Percentiles rank a stretch among this genome's conserved stretches.
Evolutionary conservation across 192 early-diverging fungal genomes (phyloP).

Genomic region (Backusella westeae): DNA sequence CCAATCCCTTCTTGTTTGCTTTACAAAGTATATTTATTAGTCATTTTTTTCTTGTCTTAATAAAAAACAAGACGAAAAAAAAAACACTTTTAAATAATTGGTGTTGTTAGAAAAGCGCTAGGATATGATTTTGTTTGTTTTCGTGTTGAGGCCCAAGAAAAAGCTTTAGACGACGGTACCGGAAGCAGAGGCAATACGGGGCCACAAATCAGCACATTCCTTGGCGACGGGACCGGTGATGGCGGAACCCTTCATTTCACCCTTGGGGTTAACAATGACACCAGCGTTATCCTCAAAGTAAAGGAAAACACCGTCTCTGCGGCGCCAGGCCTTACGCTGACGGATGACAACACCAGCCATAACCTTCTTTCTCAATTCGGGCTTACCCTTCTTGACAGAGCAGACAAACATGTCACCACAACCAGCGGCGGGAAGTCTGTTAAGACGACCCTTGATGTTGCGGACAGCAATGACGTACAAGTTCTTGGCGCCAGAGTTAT

Average conservation of each 20-base stretch:
- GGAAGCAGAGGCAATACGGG: constrained; percentile 94
- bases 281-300: constrained; percentile 99
- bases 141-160: not conserved
- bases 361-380: constrained; percentile 99
- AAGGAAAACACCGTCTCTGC: constrained; percentile 97
- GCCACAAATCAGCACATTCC: constrained; percentile 99
- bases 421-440: constrained; percentile 96
- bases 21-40: constrained; percentile 3
- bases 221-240: constrained; percentile 99
- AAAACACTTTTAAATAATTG: not conserved
- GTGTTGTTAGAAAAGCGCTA: not conserved
- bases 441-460: constrained; percentile 93
- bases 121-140: not conserved
- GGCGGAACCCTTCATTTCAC: constrained; percentile 78
- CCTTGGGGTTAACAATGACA: constrained; percentile 93
- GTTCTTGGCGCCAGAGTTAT: constrained; percentile 99
- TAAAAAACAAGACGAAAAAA: not conserved
- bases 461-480: constrained; percentile 98
- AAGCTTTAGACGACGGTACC: constrained; percentile 65
- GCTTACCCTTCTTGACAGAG: constrained; percentile 99
- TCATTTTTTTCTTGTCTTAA: not conserved
- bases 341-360: constrained; percentile 99
- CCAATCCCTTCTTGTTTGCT: not conserved
- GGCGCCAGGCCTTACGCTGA: constrained; percentile 99
- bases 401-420: constrained; percentile 99